Evolutionary conservation across 176 grass and related monocot species (phyloP), one percentile per base, ranked within the genome.

Genomic region (Carex littledalei): DNA sequence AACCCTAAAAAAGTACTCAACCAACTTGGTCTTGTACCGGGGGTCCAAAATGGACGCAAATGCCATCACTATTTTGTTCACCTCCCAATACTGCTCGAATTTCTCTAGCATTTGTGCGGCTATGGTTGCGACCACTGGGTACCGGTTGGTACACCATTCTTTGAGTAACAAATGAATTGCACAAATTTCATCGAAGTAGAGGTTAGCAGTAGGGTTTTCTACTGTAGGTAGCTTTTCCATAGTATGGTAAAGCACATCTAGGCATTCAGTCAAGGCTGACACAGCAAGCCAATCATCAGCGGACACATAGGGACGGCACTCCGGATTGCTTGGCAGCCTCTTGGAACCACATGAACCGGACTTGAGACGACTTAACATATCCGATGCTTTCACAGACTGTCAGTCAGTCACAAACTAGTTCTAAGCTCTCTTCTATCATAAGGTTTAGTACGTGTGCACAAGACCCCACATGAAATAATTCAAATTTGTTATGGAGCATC

Each of bases 111-210:
- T 98, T 71, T 91, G 75, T 26, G 65, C 61, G 70, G 95, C 95
- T 84, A 98, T 85, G 57, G 87, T 88, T 31, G 91, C 93, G 83
- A 95, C 88, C 84, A 88, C 80, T 80, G 91, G 72, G 78, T 90
- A 94, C 71, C 86, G 88, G 83, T 90, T 95, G 60, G 85, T 88
- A 67, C 84, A 57, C 95, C 95, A 94, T 10, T 88, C 93, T 87
- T 93, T 98, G 63, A 98, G 86, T 85, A 93, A 91, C 67, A 98
- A 85, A 90, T 98, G 93, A 78, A 98, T 89, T 68, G 87, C 91
- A 84, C 95, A 98, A 84, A 98, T 95, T 84, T 98, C 95, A 89
- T 95, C 95, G 24, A 98, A 98, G 84, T 98, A 98, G 32, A 98
- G 85, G 41, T 95, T 98, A 41, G 93, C 89, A 78, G 95, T 98